Conservation (phyloP, 2,329 filamentous ascomycete species). For the Aureobasidium sp. region DNA sequence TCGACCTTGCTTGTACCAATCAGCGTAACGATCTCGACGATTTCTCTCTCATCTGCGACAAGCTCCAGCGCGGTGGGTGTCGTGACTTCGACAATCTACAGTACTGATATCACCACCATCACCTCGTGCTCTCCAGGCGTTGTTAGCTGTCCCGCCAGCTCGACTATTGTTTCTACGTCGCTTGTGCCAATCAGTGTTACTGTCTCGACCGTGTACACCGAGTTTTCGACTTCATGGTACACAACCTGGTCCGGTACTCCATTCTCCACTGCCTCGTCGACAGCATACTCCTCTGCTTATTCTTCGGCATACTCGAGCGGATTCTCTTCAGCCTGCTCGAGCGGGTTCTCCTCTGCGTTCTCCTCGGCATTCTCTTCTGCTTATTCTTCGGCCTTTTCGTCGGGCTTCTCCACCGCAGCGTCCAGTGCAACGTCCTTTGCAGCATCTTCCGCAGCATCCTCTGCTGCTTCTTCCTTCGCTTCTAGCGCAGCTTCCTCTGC, state of each 20-base stretch:
- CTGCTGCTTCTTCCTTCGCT: constrained; percentile 9
- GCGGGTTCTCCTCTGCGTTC: constrained; percentile 7
- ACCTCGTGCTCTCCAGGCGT: constrained; percentile 14
- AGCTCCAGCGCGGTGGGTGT: constrained; percentile 3
- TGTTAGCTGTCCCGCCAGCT: constrained; percentile 17
- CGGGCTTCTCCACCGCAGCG: not conserved
- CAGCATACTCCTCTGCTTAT: not conserved
- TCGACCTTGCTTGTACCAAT: not conserved
- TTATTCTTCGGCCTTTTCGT: constrained; percentile 9
- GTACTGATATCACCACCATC: constrained; percentile 14
- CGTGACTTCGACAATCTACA: constrained; percentile 13
- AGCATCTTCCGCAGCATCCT: not conserved
- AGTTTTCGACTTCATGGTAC: constrained; percentile 3
- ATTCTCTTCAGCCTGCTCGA: not conserved
- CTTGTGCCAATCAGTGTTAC: constrained; percentile 5
- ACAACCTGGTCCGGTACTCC: not conserved
- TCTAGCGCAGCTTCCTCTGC: constrained; percentile 12
- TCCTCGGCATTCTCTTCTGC: not conserved
- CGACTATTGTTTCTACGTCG: not conserved
- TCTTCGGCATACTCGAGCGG: constrained; percentile 1
- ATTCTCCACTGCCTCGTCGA: not conserved
- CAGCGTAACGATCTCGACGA: not conserved
- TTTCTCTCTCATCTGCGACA: not conserved
- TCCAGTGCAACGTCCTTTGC: constrained; percentile 1
- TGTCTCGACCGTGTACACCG: not conserved